Evolutionary conservation across 2,329 filamentous ascomycete genomes (phyloP), one percentile per base, ranked within the genome.

Genomic region (Colletotrichum trifolii): DNA sequence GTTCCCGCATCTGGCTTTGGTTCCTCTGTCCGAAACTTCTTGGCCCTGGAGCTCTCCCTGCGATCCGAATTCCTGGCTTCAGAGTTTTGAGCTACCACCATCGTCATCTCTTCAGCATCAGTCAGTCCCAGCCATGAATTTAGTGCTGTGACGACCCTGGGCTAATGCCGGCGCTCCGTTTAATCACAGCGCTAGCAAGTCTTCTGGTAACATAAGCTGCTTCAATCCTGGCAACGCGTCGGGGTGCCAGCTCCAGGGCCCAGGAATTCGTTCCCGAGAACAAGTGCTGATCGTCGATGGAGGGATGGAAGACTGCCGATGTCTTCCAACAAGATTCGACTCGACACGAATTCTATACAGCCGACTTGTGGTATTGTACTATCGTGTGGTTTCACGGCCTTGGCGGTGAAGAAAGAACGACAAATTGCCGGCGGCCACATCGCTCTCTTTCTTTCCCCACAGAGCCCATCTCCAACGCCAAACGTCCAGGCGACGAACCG

Each of bases 151-250:
- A 55, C 40, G 33, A 57, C 48, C 35, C 42, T 46, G 60, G 43
- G 13, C 10, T 55, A 13, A 54, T 64, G 67, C 54, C 48, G 59
- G 53, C 54, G 59, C 47, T 58, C 60, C 38, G 42, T 39, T 45
- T 64, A 34, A 54, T 68, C 67, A 68, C 64, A 56, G 64, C 55
- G 64, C 67, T 67, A 61, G 52, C 36, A 55, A 25, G 42, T 39
- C 34, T 60, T 54, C 34, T 56, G 66, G 47, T 45, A 64, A 49
- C 46, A 11, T n/a, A 33, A 52, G 12, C 58, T 38, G 53, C 45
- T 25, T 55, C 34, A 36, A 55, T 47, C 57, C 57, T 57, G 46
- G 54, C 46, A 48, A 56, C 43, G 33, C 45, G 52, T 48, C 42
- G 47, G 52, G 57, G 52, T 57, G 50, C 54, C 40, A 54, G 42